Base-by-base conservation (phyloP, 352 stramenopile genomes). In the Globisporangium solare region DNA sequence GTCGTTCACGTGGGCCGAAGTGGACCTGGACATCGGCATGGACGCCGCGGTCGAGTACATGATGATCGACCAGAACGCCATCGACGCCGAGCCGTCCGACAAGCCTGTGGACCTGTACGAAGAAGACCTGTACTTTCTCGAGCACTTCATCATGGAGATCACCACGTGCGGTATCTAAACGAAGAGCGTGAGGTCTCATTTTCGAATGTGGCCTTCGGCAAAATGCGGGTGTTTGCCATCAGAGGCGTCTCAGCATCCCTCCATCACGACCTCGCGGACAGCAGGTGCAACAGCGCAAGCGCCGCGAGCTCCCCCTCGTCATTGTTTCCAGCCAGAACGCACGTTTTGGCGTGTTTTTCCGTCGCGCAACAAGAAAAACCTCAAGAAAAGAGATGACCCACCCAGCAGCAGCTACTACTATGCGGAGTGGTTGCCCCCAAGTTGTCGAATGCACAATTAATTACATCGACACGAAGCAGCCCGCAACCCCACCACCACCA, bases 101-200 rank as follows among this genome's bases (percentile, higher is more conserved):
- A 83, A 76, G 56, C 80, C 80, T 4, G 76, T 90, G 45, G 80
- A 88, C 41, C 64, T 90, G 47, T 90, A 86, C 55, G 80, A 90
- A 51, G 80, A 86, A 54, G 80, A 90, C 31, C 61, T 90, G 10
- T 90, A 84, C 68, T 90, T 90, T 55, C 71, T 90, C 39, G 80
- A 90, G 61, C 77, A 88, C 67, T 90, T 90, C 46, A 88, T 90
- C 61, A 71, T 74, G 54, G 80, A 89, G 71, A 90, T 90, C 67
- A 80, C 76, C 48, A 68, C 61, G 42, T 63, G 47, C n/a, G 62
- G 41, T 27, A 47, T 76, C 47, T 76, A 60, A 68, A 27, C 14
- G 22, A 14, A 18, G 20, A 35, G 27, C 27, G 1, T 10, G 27
- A 35, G 5, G 27, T 43, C 40, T 6, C 13, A 35, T 11, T 27